Conservation (phyloP, 1,139 yeast species). For the Yamadazyma sp. region DNA sequence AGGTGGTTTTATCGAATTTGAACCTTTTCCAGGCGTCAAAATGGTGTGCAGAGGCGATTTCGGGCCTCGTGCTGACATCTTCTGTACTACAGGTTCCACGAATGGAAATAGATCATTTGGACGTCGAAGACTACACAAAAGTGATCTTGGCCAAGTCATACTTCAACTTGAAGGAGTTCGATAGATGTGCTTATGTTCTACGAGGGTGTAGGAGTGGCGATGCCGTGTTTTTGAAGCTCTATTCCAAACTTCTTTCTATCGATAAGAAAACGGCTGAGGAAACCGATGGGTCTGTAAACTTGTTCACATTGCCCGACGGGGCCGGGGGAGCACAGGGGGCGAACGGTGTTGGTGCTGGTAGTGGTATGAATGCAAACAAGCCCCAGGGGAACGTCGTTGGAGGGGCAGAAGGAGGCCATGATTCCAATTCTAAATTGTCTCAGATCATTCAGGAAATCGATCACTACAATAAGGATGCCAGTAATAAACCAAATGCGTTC, state of each 20-base stretch:
- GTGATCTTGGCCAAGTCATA: constrained; percentile 67
- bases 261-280: constrained; percentile 76
- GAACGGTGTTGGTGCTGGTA: constrained; percentile 3
- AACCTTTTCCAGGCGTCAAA: constrained; percentile 70
- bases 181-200: constrained; percentile 66
- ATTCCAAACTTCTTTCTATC: constrained; percentile 68
- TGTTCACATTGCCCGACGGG: constrained; percentile 22
- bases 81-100: constrained; percentile 15
- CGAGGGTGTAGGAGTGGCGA: constrained; percentile 52
- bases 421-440: constrained; percentile 30
- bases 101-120: constrained; percentile 23
- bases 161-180: constrained; percentile 84
- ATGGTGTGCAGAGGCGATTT: constrained; percentile 82
- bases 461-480: constrained; percentile 23
- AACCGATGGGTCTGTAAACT: constrained; percentile 55
- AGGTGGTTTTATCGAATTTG: constrained; percentile 31
- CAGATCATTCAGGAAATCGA: constrained; percentile 48
- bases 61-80: constrained; percentile 28
- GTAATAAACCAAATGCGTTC: constrained; percentile 51
- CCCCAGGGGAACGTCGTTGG: constrained; percentile 9
- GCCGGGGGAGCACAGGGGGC: constrained; percentile 6
- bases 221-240: constrained; percentile 64
- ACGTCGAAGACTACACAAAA: constrained; percentile 28
- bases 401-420: constrained; percentile 15
- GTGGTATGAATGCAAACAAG: constrained; percentile 2